Evolutionary conservation across 192 early-diverging fungal species (phyloP).

Genomic region (Umbelopsis vinacea): DNA sequence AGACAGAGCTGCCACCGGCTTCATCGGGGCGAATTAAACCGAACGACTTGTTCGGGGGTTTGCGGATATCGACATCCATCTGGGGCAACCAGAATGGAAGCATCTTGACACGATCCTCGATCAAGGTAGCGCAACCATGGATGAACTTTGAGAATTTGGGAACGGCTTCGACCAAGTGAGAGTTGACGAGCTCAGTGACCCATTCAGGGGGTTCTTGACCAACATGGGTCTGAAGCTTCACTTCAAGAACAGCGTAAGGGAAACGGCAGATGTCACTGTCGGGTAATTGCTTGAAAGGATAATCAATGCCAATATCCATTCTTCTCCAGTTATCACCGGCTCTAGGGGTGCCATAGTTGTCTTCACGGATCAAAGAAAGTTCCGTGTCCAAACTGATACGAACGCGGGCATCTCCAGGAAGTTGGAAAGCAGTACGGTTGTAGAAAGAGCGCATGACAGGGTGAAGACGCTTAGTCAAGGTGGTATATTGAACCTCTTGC

Average conservation of each 20-base stretch:
- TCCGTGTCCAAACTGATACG: conserved; percentile 99
- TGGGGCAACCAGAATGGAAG: conserved; percentile 96
- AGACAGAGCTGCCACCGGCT: conserved; percentile 23
- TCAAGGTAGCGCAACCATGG: conserved; percentile 89
- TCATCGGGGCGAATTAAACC: conserved; percentile 54
- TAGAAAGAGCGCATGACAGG: conserved; percentile 95
- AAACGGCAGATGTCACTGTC: conserved; percentile 87
- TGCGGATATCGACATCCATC: conserved; percentile 93
- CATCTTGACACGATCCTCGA: conserved; percentile 78
- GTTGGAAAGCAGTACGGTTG: conserved; percentile 98
- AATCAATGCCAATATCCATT: conserved; percentile 88
- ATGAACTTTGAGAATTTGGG: conserved; percentile 99
- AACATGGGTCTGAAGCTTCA: conserved; percentile 94
- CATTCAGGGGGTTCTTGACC: conserved; percentile 92
- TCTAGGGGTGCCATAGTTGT: conserved; percentile 74
- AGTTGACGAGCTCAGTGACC: conserved; percentile 90
- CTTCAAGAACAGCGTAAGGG: conserved; percentile 97
- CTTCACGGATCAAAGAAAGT: conserved; percentile 95
- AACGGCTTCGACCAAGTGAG: conserved; percentile 90
- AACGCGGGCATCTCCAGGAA: conserved; percentile 97
- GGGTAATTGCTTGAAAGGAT: conserved; percentile 88
- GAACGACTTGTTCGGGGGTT: conserved; percentile 63
- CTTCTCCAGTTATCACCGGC: conserved; percentile 94
- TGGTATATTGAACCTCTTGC: conserved; percentile 73
- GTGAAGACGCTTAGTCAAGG: conserved; percentile 72